phyloP scores from a whole-genome alignment of 805 yeast species.

The Cyberlindnera subsufficiens region DNA sequence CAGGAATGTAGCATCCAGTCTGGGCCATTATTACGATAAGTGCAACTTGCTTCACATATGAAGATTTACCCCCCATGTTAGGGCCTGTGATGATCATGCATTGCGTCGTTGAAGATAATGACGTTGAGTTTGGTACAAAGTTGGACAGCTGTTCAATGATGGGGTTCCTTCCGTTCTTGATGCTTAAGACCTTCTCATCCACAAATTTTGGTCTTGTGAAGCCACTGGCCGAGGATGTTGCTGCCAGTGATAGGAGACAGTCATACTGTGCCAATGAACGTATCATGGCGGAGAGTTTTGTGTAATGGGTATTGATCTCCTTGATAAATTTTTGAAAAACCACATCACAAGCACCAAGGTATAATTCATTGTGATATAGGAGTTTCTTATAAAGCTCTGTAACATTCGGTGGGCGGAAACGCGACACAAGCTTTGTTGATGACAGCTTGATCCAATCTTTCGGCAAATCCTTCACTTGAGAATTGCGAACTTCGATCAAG shows the following conservation, averaged over 20 bases:
- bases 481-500: constrained; percentile 68
- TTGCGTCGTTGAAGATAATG: constrained; percentile 47
- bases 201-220: constrained; percentile 63
- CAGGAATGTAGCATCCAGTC: constrained; percentile 86
- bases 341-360: constrained; percentile 10
- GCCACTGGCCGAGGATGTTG: constrained; percentile 55
- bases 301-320: constrained; percentile 37
- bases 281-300: constrained; percentile 44
- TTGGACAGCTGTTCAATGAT: constrained; percentile 64
- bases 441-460: constrained; percentile 71
- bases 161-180: constrained; percentile 73
- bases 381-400: constrained; percentile 43
- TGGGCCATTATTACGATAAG: constrained; percentile 82
- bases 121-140: constrained; percentile 78
- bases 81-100: constrained; percentile 92
- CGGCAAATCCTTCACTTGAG: constrained; percentile 51
- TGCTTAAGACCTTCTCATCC: constrained; percentile 39
- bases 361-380: constrained; percentile 55
- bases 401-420: constrained; percentile 66
- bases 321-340: constrained; percentile 45
- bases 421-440: constrained; percentile 59
- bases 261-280: constrained; percentile 60
- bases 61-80: constrained; percentile 95
- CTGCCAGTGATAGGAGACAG: constrained; percentile 63
- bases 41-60: constrained; percentile 85